Evolutionary conservation across 176 grass and related monocot species (phyloP).

Genomic region (Bothriochloa decipiens): DNA sequence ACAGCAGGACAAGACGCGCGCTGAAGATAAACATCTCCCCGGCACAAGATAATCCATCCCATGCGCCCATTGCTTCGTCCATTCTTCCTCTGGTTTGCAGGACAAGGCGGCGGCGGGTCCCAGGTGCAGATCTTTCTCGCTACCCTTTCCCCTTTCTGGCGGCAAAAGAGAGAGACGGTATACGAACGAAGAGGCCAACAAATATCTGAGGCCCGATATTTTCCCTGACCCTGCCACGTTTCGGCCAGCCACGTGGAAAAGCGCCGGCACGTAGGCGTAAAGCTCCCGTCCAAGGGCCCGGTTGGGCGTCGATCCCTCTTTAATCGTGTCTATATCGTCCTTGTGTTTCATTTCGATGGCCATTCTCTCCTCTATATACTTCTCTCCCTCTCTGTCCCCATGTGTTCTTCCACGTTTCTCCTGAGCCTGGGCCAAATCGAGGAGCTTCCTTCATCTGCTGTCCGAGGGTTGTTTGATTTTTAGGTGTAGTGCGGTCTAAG

Average conservation of each 20-base stretch:
- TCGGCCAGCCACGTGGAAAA: conserved; percentile 52
- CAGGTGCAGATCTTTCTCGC: conserved; percentile 52
- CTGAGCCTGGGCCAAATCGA: conserved; percentile 26
- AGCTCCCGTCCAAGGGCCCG: conserved; percentile 15
- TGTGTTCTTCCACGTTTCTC: background rate
- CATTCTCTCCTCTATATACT: conserved; percentile 1
- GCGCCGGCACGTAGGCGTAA: conserved; percentile 51
- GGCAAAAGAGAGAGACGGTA: background rate
- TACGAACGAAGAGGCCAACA: background rate
- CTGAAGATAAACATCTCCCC: conserved; percentile 13
- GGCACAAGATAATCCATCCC: conserved; percentile 15
- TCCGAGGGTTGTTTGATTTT: background rate
- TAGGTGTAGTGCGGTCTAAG: background rate
- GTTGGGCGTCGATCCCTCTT: background rate
- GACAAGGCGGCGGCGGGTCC: background rate
- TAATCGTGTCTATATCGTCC: background rate
- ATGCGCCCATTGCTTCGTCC: background rate
- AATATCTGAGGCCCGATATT: conserved; percentile 66
- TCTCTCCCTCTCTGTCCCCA: too few relatives aligned
- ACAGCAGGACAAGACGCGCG: background rate
- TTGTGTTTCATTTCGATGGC: background rate
- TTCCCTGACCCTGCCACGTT: conserved; percentile 43
- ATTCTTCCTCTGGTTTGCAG: background rate
- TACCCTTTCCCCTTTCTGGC: background rate
- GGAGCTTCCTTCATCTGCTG: background rate